Evolutionary conservation across 1,284 basidiomycete genomes (phyloP).

Genomic region (Cryptococcus amylolentus): DNA sequence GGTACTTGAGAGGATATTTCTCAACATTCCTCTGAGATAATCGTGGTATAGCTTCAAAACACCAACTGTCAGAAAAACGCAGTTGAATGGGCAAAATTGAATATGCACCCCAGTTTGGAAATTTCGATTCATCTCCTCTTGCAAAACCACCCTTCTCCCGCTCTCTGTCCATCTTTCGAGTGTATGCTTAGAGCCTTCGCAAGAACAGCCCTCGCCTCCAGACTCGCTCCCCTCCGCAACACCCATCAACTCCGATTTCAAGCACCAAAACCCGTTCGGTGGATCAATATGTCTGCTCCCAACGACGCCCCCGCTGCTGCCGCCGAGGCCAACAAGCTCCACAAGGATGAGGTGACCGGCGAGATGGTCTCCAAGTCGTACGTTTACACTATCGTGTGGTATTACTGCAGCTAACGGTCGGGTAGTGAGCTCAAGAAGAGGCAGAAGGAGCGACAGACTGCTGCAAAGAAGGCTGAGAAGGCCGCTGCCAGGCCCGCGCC

Average conservation of each 20-base stretch:
- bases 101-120: not conserved
- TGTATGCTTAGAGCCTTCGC: constrained; percentile 20
- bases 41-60: too few species aligned
- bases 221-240: not conserved
- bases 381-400: constrained; percentile 33
- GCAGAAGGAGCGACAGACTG: constrained; percentile 78
- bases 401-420: not conserved
- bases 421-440: constrained; percentile 88
- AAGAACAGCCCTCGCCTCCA: constrained; percentile 1
- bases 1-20: constrained; percentile 19
- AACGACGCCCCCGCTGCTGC: constrained; percentile 1
- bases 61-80: too few species aligned
- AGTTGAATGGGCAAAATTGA: not conserved
- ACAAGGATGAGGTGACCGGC: constrained; percentile 77
- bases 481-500: constrained; percentile 55
- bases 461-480: constrained; percentile 78
- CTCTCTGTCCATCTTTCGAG: not conserved
- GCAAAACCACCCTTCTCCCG: not conserved
- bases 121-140: not conserved
- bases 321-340: constrained; percentile 35
- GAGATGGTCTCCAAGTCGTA: constrained; percentile 94
- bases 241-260: not conserved
- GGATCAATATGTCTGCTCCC: constrained; percentile 46
- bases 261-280: not conserved
- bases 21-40: constrained; percentile 2